A percentile compares a stretch with the other conserved stretches of the same genome.
phyloP scores from a whole-genome alignment of 2,329 filamentous ascomycete species.

The Aspergillus brasiliensis region DNA sequence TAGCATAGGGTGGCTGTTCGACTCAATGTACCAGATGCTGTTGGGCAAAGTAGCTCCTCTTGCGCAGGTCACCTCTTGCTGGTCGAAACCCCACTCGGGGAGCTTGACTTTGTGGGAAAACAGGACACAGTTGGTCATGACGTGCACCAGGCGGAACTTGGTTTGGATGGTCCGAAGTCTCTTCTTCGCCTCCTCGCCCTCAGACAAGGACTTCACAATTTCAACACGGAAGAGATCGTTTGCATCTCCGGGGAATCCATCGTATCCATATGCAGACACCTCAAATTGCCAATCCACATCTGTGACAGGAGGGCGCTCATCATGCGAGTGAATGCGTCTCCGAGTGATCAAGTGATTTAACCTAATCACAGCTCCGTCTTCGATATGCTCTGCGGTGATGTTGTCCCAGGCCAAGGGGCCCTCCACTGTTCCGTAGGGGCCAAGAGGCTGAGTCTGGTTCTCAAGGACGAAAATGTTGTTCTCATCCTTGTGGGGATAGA shows the following conservation, averaged over 20 bases:
- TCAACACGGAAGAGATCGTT: constrained; percentile 96
- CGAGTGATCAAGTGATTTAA: constrained; percentile 83
- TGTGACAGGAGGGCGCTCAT: constrained; percentile 81
- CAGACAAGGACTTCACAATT: constrained; percentile 87
- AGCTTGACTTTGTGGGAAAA: constrained; percentile 99
- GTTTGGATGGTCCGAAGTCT: constrained; percentile 91
- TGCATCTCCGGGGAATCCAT: constrained; percentile 94
- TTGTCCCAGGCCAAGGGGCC: constrained; percentile 84
- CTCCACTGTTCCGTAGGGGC: constrained; percentile 73
- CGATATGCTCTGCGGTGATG: constrained; percentile 68
- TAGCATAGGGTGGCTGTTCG: constrained; percentile 80
- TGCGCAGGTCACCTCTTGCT: constrained; percentile 98
- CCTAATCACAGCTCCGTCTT: constrained; percentile 77
- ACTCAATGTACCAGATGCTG: constrained; percentile 95
- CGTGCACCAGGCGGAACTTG: constrained; percentile 91
- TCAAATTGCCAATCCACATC: constrained; percentile 95
- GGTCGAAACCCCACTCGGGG: constrained; percentile 95
- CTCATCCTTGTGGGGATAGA: constrained; percentile 98
- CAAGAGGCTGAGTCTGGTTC: constrained; percentile 91
- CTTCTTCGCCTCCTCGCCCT: constrained; percentile 75
- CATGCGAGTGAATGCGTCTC: constrained; percentile 89
- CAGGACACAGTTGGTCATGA: constrained; percentile 94
- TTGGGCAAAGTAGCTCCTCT: constrained; percentile 89
- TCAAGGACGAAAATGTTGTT: constrained; percentile 95
- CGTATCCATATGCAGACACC: constrained; percentile 94